Percentiles rank a stretch among this genome's conserved stretches.
Evolutionary conservation across 331 rosid genomes (phyloP).

Genomic region (Malus hybrid): DNA sequence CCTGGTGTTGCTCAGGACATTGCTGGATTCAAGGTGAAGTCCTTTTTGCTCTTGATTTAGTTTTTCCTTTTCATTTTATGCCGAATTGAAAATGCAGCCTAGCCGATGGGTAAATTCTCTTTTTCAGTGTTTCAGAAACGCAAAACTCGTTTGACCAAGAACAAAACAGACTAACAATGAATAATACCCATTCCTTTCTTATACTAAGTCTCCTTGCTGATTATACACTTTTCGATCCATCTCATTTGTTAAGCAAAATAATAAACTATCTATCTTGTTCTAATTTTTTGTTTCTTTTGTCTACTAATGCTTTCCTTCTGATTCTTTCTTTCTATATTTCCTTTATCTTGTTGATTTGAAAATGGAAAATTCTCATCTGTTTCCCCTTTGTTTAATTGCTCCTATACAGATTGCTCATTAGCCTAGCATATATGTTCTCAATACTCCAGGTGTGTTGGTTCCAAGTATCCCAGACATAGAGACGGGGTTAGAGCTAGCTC

Average conservation of each 20-base stretch:
- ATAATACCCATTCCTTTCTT: too few species aligned
- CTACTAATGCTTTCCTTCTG: too few species aligned
- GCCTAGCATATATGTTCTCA: slow-evolving; percentile 83
- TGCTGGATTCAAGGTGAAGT: slow-evolving; percentile 75
- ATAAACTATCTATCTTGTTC: neutral
- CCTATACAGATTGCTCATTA: slow-evolving; percentile 71
- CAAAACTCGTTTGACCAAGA: too few species aligned
- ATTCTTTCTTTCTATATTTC: neutral
- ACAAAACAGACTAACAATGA: too few species aligned
- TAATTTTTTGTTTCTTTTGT: neutral
- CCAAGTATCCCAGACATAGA: slow-evolving; percentile 81
- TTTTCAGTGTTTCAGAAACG: too few species aligned
- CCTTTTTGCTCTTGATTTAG: neutral
- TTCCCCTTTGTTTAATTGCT: slow-evolving; percentile 3
- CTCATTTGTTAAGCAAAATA: neutral
- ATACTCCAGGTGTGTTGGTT: slow-evolving; percentile 86
- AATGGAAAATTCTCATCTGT: neutral
- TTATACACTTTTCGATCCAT: neutral
- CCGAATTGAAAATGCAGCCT: neutral
- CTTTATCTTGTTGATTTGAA: slow-evolving; percentile 1
- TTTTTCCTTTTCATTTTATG: neutral
- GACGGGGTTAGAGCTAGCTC: slow-evolving; percentile 88
- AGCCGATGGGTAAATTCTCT: too few species aligned
- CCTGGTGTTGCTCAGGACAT: slow-evolving; percentile 96
- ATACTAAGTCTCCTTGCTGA: too few species aligned